Evolutionary conservation across 768 basidiomycete genomes (phyloP).

Genomic region (Suillus bovinus): DNA sequence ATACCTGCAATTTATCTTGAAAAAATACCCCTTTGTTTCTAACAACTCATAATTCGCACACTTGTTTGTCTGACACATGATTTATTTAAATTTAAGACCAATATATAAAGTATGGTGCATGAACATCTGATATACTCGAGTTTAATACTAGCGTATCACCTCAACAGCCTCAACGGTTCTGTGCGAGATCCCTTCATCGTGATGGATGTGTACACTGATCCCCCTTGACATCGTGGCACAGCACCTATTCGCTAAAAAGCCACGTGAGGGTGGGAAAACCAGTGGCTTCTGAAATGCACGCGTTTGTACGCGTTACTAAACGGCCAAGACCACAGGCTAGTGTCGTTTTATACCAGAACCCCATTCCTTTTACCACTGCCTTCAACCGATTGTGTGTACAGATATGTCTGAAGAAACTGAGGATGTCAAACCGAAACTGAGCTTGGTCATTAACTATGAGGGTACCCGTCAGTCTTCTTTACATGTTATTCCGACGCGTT

Average conservation of each 20-base stretch:
- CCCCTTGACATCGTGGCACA: too few species aligned
- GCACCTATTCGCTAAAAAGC: too few species aligned
- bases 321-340: background rate
- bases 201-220: too few species aligned
- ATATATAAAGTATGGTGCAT: background rate
- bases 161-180: background rate
- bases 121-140: background rate
- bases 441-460: slow-evolving; percentile 57
- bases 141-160: background rate
- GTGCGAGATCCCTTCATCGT: background rate
- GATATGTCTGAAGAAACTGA: slow-evolving; percentile 34
- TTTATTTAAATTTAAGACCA: background rate
- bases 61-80: background rate
- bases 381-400: background rate
- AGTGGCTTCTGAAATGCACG: slow-evolving; percentile 11
- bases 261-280: slow-evolving; percentile 8
- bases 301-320: slow-evolving; percentile 19
- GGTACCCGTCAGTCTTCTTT: slow-evolving; percentile 44
- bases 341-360: background rate
- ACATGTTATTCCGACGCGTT: slow-evolving; percentile 7
- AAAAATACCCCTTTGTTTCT: slow-evolving; percentile 8
- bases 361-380: slow-evolving; percentile 7
- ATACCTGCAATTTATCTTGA: slow-evolving; percentile 21
- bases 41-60: slow-evolving; percentile 7
- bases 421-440: slow-evolving; percentile 73